These are phyloP conservation scores for Linderniella brevidens DNA, from an alignment of 257 asterid genomes.

Conservation along the genomic window DNA sequence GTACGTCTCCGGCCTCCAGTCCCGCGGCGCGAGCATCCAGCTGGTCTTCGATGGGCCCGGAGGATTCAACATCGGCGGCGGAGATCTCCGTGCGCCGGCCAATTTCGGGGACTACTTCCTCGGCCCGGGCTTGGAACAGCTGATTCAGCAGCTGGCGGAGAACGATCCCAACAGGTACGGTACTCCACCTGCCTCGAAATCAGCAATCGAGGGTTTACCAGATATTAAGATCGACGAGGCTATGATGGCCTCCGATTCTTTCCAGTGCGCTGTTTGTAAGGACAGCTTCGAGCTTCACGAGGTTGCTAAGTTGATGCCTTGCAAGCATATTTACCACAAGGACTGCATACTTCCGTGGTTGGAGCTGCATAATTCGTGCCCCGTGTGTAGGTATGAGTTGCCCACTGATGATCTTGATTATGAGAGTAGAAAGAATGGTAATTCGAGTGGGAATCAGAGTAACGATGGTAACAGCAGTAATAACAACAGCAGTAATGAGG, in stretches of 20 bases:
- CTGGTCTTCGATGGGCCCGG: constrained; percentile 49
- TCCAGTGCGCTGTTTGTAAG: constrained; percentile 79
- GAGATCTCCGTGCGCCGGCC: constrained; percentile 25
- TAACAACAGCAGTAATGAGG: constrained; percentile 18
- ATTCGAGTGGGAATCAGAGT: constrained; percentile 11
- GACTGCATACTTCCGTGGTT: constrained; percentile 87
- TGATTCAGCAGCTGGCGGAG: constrained; percentile 78
- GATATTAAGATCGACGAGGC: constrained; percentile 31
- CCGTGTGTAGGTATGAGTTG: constrained; percentile 72
- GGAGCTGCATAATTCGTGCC: constrained; percentile 85
- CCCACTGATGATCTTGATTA: constrained; percentile 87
- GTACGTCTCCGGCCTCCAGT: constrained; percentile 34
- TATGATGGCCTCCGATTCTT: constrained; percentile 42
- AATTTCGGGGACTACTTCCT: constrained; percentile 65
- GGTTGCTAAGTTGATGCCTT: constrained; percentile 66
- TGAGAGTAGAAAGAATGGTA: constrained; percentile 36
- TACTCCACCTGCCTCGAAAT: constrained; percentile 75
- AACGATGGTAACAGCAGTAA: constrained; percentile 12
- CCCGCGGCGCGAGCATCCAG: constrained; percentile 51
- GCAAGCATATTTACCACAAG: constrained; percentile 77
- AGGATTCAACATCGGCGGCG: constrained; percentile 19
- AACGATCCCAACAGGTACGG: constrained; percentile 80
- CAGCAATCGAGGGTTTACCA: constrained; percentile 56
- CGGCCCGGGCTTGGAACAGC: constrained; percentile 74
- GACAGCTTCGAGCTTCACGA: constrained; percentile 53